Evolutionary conservation across 352 stramenopile species (phyloP), one percentile per base, ranked within the genome.

Genomic region (Aphanomyces euteiches): DNA sequence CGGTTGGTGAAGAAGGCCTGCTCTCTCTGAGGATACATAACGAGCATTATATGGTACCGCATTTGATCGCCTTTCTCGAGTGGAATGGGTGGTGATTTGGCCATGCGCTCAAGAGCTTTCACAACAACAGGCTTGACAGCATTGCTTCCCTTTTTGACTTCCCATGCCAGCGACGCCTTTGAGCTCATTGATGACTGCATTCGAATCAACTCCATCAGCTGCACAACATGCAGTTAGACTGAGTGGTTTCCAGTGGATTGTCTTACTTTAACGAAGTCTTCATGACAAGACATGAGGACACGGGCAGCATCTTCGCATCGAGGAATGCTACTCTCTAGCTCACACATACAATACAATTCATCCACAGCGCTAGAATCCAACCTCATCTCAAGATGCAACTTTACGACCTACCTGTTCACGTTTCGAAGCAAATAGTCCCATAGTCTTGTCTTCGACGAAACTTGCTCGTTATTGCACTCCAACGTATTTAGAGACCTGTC

Each of bases 341-440:
- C 64, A 41, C 64, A 70, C 64, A 70, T 70, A 50, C 64, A 70
- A 39, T 70, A 70, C 17, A 70, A 47, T 53, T 70, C 64, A 41
- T 70, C 64, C 47, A 70, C 64, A 7, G 64, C 64, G 19, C 28
- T 28, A 28, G 2, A 28, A 28, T 2, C 1, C 28, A 28, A 28
- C 64, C 61, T 19, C 10, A 41, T 4, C 3, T 7, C 12, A 7
- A 47, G 15, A 19, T 36, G 57, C 36, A 38, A 47, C n/a, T 10
- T 7, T 6, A 36, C 19, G 28, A 28, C 1, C 47, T 47, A 70
- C 64, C 64, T 70, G 40, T 70, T 21, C 5, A 70, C 64, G 40
- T 70, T 70, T 10, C 64, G 64, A 8, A 70, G 13, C 19, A 70
- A 56, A 47, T 70, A 70, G 8, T 70, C 64, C 64, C 64, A 70